Base-by-base conservation (phyloP, 495 filamentous ascomycete genomes). In the Chaetomium cochliodes region DNA sequence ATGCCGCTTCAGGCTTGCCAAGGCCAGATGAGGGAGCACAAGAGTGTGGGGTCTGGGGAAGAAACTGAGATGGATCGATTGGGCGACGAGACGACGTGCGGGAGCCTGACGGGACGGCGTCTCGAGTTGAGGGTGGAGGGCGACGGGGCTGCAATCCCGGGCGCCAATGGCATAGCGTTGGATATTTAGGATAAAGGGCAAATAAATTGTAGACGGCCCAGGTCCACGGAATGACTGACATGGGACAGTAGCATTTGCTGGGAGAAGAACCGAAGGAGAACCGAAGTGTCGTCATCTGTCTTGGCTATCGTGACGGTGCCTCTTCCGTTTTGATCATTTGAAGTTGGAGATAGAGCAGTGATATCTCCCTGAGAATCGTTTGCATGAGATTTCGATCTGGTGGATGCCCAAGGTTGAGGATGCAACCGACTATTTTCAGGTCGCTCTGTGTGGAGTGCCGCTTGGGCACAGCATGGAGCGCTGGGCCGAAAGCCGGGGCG, bases 111-210 rank as follows among this genome's bases (percentile, higher is more conserved):
- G 54, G 33, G 20, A 42, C 54, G 41, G 6, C 9, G 56, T 58
- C 13, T 44, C 56, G 46, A 28, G 56, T 58, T 46, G 28, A 46
- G 56, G 13, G 39, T 18, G 25, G 6, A 58, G 25, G 4, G 28
- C 42, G 5, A 33, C n/a, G 26, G 16, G 44, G 12, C 3, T 5
- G 28, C 18, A 33, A 37, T 49, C 30, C 20, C 18, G 18, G 18
- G 18, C 42, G 44, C 42, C 57, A 60, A 60, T 49, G n/a, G n/a
- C 57, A 60, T 23, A 44, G 57, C n/a, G 57, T 28, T 20, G 57
- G 57, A 7, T 49, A 49, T 49, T 33, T 42, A 49, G 57, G 57
- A 22, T 60, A 33, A 60, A 47, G 11, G 56, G 13, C 15, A 8
- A 2, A 9, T 26, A 47, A 15, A 58, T 58, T 28, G 44, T 22